Percentiles rank a stretch among this genome's conserved stretches.
Conservation (phyloP, 306 rosid genomes). For the Trichosanthes truncata region DNA sequence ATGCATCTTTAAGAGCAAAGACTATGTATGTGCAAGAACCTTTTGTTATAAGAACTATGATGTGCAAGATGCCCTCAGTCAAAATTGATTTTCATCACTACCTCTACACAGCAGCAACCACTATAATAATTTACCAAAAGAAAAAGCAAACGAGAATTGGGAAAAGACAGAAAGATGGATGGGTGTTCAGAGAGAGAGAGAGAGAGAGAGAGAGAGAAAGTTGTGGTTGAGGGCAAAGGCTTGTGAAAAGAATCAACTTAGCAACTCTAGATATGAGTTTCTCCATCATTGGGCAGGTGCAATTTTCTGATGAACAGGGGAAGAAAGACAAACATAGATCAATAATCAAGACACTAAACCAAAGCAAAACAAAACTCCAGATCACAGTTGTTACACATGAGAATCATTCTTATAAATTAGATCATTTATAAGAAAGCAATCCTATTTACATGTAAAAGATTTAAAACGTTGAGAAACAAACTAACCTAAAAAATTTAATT, state of each 20-base stretch:
- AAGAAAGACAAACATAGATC: background rate
- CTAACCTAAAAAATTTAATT: background rate
- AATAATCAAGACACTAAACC: background rate
- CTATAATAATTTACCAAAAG: background rate
- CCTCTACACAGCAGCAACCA: constrained; percentile 7
- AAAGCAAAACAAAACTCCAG: background rate
- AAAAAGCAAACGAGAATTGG: background rate
- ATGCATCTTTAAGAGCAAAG: background rate
- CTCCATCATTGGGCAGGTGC: background rate
- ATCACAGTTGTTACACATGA: background rate
- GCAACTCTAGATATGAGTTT: background rate
- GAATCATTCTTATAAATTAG: background rate
- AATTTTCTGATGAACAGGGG: background rate
- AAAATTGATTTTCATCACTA: constrained; percentile 2
- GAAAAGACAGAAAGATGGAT: background rate
- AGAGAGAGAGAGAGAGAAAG: background rate
- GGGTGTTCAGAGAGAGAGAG: background rate
- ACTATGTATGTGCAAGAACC: background rate
- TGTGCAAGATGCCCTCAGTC: background rate
- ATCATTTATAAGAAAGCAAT: background rate
- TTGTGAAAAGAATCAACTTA: background rate
- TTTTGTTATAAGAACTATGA: no score
- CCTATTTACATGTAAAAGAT: background rate
- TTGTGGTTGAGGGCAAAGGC: constrained; percentile 1
- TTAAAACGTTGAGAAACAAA: background rate